Conservation (phyloP, 1,139 yeast genomes). For the Trichomonascaceae sp. region DNA sequence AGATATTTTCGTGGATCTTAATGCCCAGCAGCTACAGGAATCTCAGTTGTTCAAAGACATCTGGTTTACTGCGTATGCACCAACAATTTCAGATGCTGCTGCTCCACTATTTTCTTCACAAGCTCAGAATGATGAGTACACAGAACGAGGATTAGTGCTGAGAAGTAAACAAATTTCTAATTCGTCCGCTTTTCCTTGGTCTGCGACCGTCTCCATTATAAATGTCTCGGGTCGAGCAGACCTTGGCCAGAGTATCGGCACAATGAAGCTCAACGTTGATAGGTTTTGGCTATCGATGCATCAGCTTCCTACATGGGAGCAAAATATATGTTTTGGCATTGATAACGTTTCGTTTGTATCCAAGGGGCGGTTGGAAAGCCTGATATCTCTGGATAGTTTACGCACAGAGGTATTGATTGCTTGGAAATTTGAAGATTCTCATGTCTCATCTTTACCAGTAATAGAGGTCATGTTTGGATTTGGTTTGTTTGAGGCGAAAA, state of each 20-base stretch:
- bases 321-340: slow-evolving; percentile 58
- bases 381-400: slow-evolving; percentile 44
- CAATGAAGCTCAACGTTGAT: slow-evolving; percentile 48
- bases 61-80: slow-evolving; percentile 52
- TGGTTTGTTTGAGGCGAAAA: slow-evolving; percentile 49
- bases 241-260: slow-evolving; percentile 80
- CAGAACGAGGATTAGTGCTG: background rate
- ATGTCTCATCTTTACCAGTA: slow-evolving; percentile 47
- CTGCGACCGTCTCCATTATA: slow-evolving; percentile 50
- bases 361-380: slow-evolving; percentile 76
- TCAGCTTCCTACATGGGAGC: slow-evolving; percentile 67
- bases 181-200: slow-evolving; percentile 71
- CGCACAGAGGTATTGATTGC: slow-evolving; percentile 60
- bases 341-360: slow-evolving; percentile 49
- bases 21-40: slow-evolving; percentile 82
- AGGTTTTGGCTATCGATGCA: slow-evolving; percentile 65
- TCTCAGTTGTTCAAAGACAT: slow-evolving; percentile 75
- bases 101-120: background rate
- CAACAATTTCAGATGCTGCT: background rate
- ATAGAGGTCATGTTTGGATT: slow-evolving; percentile 54
- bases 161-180: slow-evolving; percentile 46
- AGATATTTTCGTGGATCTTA: slow-evolving; percentile 57
- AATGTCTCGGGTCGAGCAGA: slow-evolving; percentile 57
- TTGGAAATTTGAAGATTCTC: slow-evolving; percentile 44
- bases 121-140: background rate